phyloP scores from a whole-genome alignment of 73 alveolate genomes.

The Paramecium octaurelia region DNA sequence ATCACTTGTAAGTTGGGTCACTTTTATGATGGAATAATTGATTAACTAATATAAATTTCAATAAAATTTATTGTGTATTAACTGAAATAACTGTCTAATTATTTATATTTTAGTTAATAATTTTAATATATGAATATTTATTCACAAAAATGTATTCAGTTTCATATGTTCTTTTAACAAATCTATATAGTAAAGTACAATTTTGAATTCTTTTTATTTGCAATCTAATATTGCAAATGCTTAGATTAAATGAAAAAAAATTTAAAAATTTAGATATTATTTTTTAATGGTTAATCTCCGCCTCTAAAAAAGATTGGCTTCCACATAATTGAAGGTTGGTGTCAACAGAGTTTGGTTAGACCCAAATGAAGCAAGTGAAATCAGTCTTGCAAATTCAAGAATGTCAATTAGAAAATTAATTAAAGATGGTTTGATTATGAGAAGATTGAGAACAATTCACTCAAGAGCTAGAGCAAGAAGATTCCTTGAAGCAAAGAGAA shows the following conservation, averaged over 20 bases:
- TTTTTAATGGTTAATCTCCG: slow-evolving; percentile 83
- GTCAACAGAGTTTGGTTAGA: slow-evolving; percentile 96
- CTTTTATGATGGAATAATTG: not conserved
- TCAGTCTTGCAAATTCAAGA: slow-evolving; percentile 94
- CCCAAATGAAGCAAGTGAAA: slow-evolving; percentile 96
- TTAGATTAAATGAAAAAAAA: not conserved
- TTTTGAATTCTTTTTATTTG: not conserved
- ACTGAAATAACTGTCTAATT: not conserved
- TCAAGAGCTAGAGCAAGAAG: slow-evolving; percentile 94
- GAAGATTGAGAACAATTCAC: slow-evolving; percentile 94
- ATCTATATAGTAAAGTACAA: not conserved
- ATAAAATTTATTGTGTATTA: not conserved
- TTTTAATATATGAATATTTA: not conserved
- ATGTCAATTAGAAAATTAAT: slow-evolving; percentile 87
- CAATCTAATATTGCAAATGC: not conserved
- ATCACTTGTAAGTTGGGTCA: not conserved
- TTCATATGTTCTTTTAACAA: not conserved
- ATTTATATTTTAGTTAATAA: not conserved
- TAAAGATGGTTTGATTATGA: slow-evolving; percentile 96
- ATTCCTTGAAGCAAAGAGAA: slow-evolving; percentile 82
- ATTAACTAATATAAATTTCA: not conserved
- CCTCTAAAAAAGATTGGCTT: slow-evolving; percentile 87
- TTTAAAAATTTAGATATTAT: slow-evolving; percentile 39
- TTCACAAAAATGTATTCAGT: not conserved
- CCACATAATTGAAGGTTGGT: slow-evolving; percentile 92